Conservation (phyloP, 2,329 filamentous ascomycete genomes). For the Sporothrix dimorphospora region DNA sequence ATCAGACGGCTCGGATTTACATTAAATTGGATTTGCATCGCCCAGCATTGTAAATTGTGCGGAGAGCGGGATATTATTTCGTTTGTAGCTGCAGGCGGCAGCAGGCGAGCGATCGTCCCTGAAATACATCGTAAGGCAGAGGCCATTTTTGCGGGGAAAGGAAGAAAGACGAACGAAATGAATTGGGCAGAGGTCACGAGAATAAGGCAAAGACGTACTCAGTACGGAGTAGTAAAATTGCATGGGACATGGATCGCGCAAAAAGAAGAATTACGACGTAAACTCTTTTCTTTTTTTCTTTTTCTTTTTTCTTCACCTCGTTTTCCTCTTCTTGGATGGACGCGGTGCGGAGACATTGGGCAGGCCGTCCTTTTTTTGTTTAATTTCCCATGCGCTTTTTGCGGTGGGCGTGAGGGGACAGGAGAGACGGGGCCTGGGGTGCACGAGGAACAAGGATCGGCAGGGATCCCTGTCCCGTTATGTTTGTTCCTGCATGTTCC, state of each 20-base stretch:
- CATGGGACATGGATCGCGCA: not conserved
- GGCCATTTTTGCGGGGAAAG: not conserved
- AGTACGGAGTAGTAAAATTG: not conserved
- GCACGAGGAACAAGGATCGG: not conserved
- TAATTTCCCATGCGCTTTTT: conserved; percentile 20
- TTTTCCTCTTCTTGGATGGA: not conserved
- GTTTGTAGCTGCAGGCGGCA: not conserved
- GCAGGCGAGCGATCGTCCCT: not conserved
- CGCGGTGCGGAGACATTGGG: conserved; percentile 2
- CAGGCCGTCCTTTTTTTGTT: not conserved
- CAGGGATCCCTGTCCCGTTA: not conserved
- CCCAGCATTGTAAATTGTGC: not conserved
- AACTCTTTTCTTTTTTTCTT: not conserved
- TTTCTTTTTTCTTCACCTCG: not conserved
- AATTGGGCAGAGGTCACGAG: not conserved
- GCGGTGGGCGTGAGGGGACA: no score
- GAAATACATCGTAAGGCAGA: no score
- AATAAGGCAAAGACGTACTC: not conserved
- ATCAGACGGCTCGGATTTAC: not conserved
- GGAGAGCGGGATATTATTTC: conserved; percentile 2
- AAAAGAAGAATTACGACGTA: not conserved
- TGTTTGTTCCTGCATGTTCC: not conserved
- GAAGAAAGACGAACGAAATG: not conserved
- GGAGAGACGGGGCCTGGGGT: no score
- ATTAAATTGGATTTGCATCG: not conserved